These are phyloP conservation scores for Obelidium mucronatum DNA, from an alignment of 192 early-diverging fungal species.

Conservation along the genomic window DNA sequence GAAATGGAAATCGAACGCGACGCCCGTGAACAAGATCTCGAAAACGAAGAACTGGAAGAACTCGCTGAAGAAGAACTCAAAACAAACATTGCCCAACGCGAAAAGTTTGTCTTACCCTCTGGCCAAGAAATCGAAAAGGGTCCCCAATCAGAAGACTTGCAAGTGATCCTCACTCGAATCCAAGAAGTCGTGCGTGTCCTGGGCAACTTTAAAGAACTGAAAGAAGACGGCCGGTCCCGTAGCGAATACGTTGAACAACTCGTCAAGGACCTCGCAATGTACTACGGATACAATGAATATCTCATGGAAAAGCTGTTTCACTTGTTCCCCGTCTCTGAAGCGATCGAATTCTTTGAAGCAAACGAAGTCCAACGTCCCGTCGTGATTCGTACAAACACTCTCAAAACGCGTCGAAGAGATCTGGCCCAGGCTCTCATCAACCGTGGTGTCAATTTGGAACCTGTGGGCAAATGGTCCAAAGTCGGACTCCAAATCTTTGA, in stretches of 20 bases:
- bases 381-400: constrained; percentile 95
- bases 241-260: constrained; percentile 88
- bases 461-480: constrained; percentile 98
- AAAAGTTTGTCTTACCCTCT: constrained; percentile 73
- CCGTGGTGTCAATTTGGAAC: constrained; percentile 97
- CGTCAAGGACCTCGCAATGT: constrained; percentile 86
- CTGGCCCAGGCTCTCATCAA: constrained; percentile 94
- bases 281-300: constrained; percentile 96
- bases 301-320: constrained; percentile 91
- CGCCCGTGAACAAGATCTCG: constrained; percentile 68
- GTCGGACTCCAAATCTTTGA: constrained; percentile 97
- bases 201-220: constrained; percentile 87
- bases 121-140: constrained; percentile 67
- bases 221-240: constrained; percentile 78
- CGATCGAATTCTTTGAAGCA: constrained; percentile 97
- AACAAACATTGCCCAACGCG: constrained; percentile 77
- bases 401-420: constrained; percentile 92
- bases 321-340: constrained; percentile 87
- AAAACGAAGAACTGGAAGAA: constrained; percentile 72
- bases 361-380: constrained; percentile 97
- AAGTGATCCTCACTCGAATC: constrained; percentile 83
- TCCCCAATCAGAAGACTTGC: constrained; percentile 69
- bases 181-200: constrained; percentile 90
- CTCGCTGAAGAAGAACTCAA: constrained; percentile 74
- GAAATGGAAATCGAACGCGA: constrained; percentile 75